phyloP scores from a whole-genome alignment of 2,329 filamentous ascomycete genomes.

The Alternaria sp. region DNA sequence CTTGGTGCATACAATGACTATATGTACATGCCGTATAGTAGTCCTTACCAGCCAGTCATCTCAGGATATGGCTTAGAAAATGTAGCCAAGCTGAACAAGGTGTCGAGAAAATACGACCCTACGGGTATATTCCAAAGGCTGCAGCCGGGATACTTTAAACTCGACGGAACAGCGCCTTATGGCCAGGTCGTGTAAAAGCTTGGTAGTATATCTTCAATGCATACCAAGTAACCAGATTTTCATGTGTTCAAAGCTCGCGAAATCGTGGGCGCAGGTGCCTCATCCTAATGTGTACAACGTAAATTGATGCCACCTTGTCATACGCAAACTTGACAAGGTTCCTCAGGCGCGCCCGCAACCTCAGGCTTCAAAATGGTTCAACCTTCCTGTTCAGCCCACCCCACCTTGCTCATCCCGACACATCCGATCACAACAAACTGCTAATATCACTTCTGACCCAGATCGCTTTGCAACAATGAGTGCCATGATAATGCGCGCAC shows the following conservation, averaged over 20 bases:
- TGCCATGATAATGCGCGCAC: not conserved
- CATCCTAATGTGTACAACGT: not conserved
- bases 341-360: not conserved
- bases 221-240: not conserved
- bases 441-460: fast-evolving
- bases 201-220: not conserved
- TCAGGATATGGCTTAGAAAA: constrained; percentile 53
- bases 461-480: fast-evolving
- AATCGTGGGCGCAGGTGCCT: fast-evolving
- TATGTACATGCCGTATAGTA: constrained; percentile 59
- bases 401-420: too few species aligned
- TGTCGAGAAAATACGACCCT: constrained; percentile 21
- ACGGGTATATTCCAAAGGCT: constrained; percentile 18
- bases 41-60: constrained; percentile 52
- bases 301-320: not conserved
- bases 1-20: constrained; percentile 17
- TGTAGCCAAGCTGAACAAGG: constrained; percentile 21
- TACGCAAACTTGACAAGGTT: not conserved
- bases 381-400: not conserved
- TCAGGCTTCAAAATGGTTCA: not conserved
- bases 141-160: constrained; percentile 20
- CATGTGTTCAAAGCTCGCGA: not conserved
- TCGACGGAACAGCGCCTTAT: constrained; percentile 5
- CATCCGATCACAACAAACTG: fast-evolving
- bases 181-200: not conserved